phyloP scores from a whole-genome alignment of 345 rosid species.

The Physaria fendleri region DNA sequence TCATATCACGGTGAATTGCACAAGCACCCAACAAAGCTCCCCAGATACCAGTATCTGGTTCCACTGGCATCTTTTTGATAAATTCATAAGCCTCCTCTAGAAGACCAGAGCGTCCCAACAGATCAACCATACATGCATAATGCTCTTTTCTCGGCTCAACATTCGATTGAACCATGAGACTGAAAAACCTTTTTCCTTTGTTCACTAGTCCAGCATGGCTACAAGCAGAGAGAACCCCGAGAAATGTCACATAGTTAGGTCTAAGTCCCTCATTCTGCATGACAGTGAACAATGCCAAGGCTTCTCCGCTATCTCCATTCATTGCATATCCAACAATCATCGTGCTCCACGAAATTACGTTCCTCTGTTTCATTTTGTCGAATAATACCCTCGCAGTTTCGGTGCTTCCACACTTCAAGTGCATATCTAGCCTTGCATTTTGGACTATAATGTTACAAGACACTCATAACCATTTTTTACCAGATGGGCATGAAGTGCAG shows the following conservation, averaged over 20 bases:
- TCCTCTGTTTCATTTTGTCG: conserved; percentile 32
- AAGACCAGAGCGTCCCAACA: conserved; percentile 39
- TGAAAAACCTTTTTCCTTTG: conserved; percentile 33
- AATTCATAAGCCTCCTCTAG: conserved; percentile 38
- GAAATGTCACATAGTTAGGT: conserved; percentile 39
- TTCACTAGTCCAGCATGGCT: conserved; percentile 41
- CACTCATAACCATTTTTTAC: conserved; percentile 38
- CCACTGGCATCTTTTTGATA: conserved; percentile 37
- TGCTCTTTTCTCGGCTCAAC: conserved; percentile 42
- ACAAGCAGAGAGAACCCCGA: conserved; percentile 44
- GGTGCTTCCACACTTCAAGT: conserved; percentile 41
- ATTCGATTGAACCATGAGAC: conserved; percentile 25
- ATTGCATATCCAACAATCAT: conserved; percentile 44
- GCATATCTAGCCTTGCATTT: conserved; percentile 45
- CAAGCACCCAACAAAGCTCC: conserved; percentile 47
- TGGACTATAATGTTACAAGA: conserved; percentile 38
- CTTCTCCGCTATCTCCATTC: conserved; percentile 42
- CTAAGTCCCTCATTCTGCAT: conserved; percentile 35
- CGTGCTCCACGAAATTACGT: conserved; percentile 45
- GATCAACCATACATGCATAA: conserved; percentile 47
- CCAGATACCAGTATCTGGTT: conserved; percentile 41
- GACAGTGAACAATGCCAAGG: conserved; percentile 31
- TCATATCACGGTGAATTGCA: conserved; percentile 37
- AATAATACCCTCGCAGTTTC: conserved; percentile 32
- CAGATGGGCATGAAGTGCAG: conserved; percentile 33